Evolutionary conservation across 78 protist genomes (phyloP), one percentile per base, ranked within the genome.

Genomic region (Dictyostelium citrinum): DNA sequence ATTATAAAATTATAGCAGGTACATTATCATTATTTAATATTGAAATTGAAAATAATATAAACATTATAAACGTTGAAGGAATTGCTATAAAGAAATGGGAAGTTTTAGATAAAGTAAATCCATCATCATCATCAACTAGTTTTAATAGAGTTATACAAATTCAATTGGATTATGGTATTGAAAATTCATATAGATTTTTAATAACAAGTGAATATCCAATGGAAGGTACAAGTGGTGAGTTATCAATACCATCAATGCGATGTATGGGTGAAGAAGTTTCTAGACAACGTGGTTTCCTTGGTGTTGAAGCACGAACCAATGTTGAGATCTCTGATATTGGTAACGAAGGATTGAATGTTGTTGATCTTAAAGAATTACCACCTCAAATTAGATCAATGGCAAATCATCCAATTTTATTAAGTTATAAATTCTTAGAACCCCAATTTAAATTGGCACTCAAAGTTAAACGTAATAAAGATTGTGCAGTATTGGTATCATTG

Each of bases 71-170:
- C 79, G 93, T 88, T 9, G 81, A 78, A 31, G 84, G 93, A 35
- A 55, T 61, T 17, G 85, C 85, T 20, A 17, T 88, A 6, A 88
- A 88, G 72, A 88, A 68, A 78, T 88, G 93, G 92, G 93, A 88
- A 29, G 74, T 72, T 22, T 24, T 71, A 16, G 91, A 51, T 17
- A 12, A 3, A 1, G 60, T 37, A 1, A 74, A 17, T 9, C 46
- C 64, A 55, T 20, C 64, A 55, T 55, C 64, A 3, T 20, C 27
- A 20, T 46, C 70, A 22, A 14, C 84, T 11, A 14, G 39, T 10
- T 33, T n/a, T 12, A 45, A 31, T 33, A 58, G 75, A 45, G 7
- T 43, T 3, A 12, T 88, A 0, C 41, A 78, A 27, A 76, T 88
- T 33, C 33, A 43, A 11, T 35, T 88, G 2, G 93, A 88, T 49